These are phyloP conservation scores for Jaltomata sinuosa DNA, from an alignment of 257 asterid species.

Conservation along the genomic window DNA sequence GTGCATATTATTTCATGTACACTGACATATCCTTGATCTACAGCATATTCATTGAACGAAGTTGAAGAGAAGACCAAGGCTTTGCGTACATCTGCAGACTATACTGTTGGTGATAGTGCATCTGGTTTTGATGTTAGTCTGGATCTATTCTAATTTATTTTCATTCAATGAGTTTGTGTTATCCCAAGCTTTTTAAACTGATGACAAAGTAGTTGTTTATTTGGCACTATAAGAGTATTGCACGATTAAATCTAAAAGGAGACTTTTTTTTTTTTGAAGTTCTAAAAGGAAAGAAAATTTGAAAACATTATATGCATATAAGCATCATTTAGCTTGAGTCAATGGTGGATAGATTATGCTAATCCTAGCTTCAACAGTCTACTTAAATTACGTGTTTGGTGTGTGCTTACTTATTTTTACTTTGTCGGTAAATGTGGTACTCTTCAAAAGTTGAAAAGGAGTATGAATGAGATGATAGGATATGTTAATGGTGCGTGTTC, in stretches of 20 bases:
- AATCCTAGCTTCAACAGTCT: neutral
- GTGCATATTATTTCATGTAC: neutral
- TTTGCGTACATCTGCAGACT: constrained; percentile 41
- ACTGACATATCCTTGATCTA: neutral
- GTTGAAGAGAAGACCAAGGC: constrained; percentile 50
- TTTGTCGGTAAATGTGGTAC: neutral
- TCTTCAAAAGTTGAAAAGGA: neutral
- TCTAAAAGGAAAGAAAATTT: neutral
- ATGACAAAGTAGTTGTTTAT: neutral
- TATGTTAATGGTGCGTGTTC: neutral
- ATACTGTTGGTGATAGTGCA: constrained; percentile 37
- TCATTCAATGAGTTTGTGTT: constrained; percentile 7
- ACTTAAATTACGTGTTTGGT: neutral
- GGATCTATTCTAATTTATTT: constrained; percentile 11
- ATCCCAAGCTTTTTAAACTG: neutral
- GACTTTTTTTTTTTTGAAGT: no score
- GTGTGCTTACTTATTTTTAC: neutral
- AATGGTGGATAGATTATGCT: neutral
- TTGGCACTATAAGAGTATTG: neutral
- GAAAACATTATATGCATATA: neutral
- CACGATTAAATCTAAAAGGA: neutral
- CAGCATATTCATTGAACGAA: constrained; percentile 64
- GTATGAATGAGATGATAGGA: neutral
- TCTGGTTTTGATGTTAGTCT: constrained; percentile 53
- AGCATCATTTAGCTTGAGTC: neutral